Base-by-base conservation (phyloP, 225 moss, liverwort and hornwort genomes). In the Pseudisothecium myosuroides region DNA sequence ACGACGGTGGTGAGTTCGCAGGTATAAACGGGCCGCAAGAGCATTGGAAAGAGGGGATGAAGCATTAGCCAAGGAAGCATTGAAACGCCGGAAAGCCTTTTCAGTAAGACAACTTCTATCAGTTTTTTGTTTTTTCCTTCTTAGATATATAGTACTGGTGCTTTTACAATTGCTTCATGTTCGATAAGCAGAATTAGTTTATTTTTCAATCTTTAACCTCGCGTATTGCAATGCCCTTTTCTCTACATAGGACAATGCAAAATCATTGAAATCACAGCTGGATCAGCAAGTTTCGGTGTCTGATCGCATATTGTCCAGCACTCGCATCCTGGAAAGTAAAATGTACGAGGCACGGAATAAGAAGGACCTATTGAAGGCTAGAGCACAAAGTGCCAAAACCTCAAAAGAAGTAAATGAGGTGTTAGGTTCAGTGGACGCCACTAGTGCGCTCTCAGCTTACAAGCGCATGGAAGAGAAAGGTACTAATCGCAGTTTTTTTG, bases 381-480 rank as follows among this genome's bases (percentile, higher is more conserved):
- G 94, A 39, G 95, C 94, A 61, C 94, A 94, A 82, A 90, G 92
- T 74, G 94, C 94, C 27, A 94, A 86, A 86, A 95, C 94, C 14
- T 90, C 90, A 32, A 95, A 93, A 82, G 90, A 93, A 90, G 88
- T 94, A 52, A 92, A 87, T 75, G 94, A 95, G 74, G 89, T 95
- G 28, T 32, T 95, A 76, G 92, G 91, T 60, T 92, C 89, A 52
- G 90, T 94, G 49, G 93, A 95, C 66, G 77, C 94, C 80, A 92
- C 94, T 9, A 95, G 94, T 89, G 91, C 93, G 17, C 92, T 95
- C 77, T 94, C 90, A 75, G 93, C 93, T 68, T 95, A 94, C 90
- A 94, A 90, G 75, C 92, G 88, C 61, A 95, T 94, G 93, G 94
- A 95, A 84, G 95, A 95, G 77, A 95, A 95, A 89, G 95, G 95